Conservation (phyloP, 192 early-diverging fungal genomes). For the Entomortierella parvispora region DNA sequence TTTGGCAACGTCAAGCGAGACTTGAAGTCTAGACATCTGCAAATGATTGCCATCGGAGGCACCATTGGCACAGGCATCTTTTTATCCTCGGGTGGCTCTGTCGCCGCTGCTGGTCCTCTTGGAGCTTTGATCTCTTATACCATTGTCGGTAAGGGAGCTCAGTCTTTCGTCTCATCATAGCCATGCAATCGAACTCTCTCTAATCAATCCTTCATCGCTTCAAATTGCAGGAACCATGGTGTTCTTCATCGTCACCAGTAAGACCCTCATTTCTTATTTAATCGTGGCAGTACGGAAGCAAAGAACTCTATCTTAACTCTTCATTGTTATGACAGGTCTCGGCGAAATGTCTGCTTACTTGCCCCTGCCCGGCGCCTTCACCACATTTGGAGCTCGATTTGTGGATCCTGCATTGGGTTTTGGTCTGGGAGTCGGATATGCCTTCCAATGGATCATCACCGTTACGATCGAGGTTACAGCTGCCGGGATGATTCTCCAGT, state of each 20-base stretch:
- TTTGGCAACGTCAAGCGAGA: conserved; percentile 63
- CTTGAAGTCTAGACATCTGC: conserved; percentile 77
- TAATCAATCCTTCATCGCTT: background rate
- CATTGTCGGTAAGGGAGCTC: conserved; percentile 49
- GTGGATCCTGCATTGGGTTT: conserved; percentile 82
- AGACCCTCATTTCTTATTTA: no score
- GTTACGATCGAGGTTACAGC: conserved; percentile 84
- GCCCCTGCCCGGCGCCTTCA: conserved; percentile 83
- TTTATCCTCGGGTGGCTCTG: conserved; percentile 77
- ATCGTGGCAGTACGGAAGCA: no score
- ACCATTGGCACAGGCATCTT: conserved; percentile 75
- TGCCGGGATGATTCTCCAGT: conserved; percentile 78
- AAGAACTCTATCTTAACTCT: no score
- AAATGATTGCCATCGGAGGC: conserved; percentile 85
- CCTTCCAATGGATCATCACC: conserved; percentile 71
- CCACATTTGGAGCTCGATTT: conserved; percentile 77
- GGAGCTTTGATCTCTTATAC: conserved; percentile 82
- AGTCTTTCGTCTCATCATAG: no score
- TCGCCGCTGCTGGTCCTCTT: conserved; percentile 79
- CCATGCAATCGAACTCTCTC: no score
- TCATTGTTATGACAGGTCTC: no score
- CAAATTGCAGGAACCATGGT: conserved; percentile 67
- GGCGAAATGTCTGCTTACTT: conserved; percentile 90
- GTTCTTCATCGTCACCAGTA: conserved; percentile 80
- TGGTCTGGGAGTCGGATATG: conserved; percentile 71